These are phyloP conservation scores for Lolium multiflorum DNA, from an alignment of 176 grass and related monocot species.

Conservation along the genomic window DNA sequence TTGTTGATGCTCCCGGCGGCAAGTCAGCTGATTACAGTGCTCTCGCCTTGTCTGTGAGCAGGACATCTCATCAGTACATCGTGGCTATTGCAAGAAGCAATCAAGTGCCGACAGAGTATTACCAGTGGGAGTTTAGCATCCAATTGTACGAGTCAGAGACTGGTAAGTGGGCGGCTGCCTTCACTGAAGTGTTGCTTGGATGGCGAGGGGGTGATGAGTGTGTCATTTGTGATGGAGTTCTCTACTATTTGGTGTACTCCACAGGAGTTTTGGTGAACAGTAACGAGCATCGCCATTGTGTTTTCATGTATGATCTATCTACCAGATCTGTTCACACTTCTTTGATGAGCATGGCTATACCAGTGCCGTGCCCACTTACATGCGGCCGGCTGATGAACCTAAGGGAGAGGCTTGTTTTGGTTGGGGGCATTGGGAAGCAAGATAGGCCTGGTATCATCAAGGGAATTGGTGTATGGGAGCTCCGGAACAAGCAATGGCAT, in stretches of 20 bases:
- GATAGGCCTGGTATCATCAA: conserved; percentile 89
- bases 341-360: conserved; percentile 72
- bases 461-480: conserved; percentile 93
- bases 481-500: conserved; percentile 67
- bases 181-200: conserved; percentile 63
- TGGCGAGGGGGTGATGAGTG: conserved; percentile 79
- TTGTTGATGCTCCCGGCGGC: conserved; percentile 59
- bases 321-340: conserved; percentile 44
- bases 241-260: conserved; percentile 83
- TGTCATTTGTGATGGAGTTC: conserved; percentile 83
- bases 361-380: conserved; percentile 72
- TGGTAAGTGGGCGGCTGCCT: conserved; percentile 58
- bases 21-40: conserved; percentile 78
- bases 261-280: conserved; percentile 60
- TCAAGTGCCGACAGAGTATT: conserved; percentile 66
- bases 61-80: conserved; percentile 62
- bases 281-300: conserved; percentile 64
- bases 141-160: conserved; percentile 65
- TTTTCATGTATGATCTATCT: conserved; percentile 78
- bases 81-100: conserved; percentile 73
- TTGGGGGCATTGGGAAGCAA: conserved; percentile 86
- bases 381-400: conserved; percentile 86
- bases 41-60: conserved; percentile 62
- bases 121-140: conserved; percentile 77
- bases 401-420: conserved; percentile 66